Evolutionary conservation across 169 alveolate species (phyloP), one percentile per base, ranked within the genome.

Genomic region (Plasmodium gallinaceum): DNA sequence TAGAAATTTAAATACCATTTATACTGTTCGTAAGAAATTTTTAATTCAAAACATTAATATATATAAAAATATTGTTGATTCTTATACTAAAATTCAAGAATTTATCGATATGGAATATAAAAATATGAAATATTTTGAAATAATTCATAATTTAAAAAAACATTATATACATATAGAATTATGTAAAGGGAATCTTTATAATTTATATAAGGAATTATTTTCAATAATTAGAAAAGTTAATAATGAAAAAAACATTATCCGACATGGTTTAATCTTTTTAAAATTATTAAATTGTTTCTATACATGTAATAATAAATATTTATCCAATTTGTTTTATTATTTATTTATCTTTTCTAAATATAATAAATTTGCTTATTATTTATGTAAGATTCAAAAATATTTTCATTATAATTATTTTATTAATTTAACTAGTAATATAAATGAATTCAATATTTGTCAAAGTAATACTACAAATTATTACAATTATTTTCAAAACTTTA

Each of bases 201-300:
- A 80, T 61, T 71, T 80, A 48, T 80, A 66, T 61, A 80, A 26
- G 39, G 83, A 80, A 18, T 46, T 80, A 57, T 80, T 52, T 68
- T 66, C 80, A 39, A 68, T 80, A 45, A 80, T 80, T 68, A 80
- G 64, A 12, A 39, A 68, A 39, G 66, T 80, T 68, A 80, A 80
- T 61, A 72, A 68, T 71, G 90, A 80, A n/a, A 80, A 80, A 68
- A 80, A 80, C 24, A 68, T 80, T n/a, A 68, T 80, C 9, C 68
- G 85, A 18, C 90, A 69, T 80, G 83, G 76, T 20, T 61, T 80
- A 12, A 72, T 80, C 7, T 68, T 80, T 8, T 32, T 80, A 42
- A 80, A 62, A 18, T 26, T 68, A 12, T 32, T 80, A n/a, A 68
- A 68, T 32, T 80, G 90, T 39, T 60, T 80, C 3, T 68, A 66